Base-by-base conservation (phyloP, 2,329 filamentous ascomycete genomes). In the Fusarium pseudograminearum region DNA sequence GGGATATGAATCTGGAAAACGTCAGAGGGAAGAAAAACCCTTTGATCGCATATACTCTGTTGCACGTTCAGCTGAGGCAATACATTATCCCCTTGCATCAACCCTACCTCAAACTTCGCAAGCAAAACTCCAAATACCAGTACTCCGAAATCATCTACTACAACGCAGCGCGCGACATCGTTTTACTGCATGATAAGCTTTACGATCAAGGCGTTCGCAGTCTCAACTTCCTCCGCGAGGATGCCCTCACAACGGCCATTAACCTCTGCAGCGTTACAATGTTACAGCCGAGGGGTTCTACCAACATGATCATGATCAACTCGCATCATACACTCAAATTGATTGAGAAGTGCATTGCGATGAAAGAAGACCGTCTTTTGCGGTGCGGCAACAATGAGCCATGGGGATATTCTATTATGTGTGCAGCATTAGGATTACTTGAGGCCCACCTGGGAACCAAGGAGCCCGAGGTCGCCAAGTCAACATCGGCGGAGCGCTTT, bases 401-500 rank as follows among this genome's bases (percentile, higher is more conserved):
- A 0, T 89, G 87, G 87, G 86, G 86, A 20, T 89, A 89, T 76
- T 87, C 85, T 57, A 88, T 88, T 74, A 87, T 89, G 84, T 89
- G 87, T 69, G 86, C 87, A 5, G 86, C 87, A 2, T 81, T 85
- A 28, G 87, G 87, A 5, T 80, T 90, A 12, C 80, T 89, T 26
- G 86, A 89, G 75, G 85, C 86, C 1, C 87, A 90, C 64, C 79
- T 89, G 16, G 86, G 85, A 30, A 83, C 83, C 61, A 89, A 89
- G 79, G 83, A 86, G 10, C 75, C 84, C 18, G 85, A 88, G 68
- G 81, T 81, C 10, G 87, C 87, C 59, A 89, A 89, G 76, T 86
- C 86, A 6, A 83, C 84, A 7, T 86, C 86, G 5, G 86, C 87
- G 3, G 86, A 89, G 77, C 80, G 86, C 20, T 89, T 89, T 70